Base-by-base conservation (phyloP, 1,284 basidiomycete species). In the Sporisorium scitamineum region DNA sequence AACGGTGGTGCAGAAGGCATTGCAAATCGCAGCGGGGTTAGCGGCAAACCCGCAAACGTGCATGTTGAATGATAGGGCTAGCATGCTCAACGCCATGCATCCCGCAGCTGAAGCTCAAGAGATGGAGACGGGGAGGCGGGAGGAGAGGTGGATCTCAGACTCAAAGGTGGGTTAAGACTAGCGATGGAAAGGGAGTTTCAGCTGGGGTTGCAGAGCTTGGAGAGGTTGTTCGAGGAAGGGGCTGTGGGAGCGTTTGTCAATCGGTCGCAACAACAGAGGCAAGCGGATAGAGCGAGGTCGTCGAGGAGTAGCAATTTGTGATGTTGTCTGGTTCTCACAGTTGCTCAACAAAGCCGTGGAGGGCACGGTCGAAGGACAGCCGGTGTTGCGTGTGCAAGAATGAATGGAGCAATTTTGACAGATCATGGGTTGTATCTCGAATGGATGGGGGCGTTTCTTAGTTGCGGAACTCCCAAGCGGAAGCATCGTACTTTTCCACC, bases 401-500 rank as follows among this genome's bases (percentile, higher is more conserved):
- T 31, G 48, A 7, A 20, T 16, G 14, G n/a, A 20, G 31, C 22
- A 18, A n/a, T 26, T 53, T n/a, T 20, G 5, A n/a, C 20, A 26
- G 5, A 20, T 42, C 11, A 20, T n/a, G 6, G 22, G 16, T 3
- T 42, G n/a, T 20, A 10, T 20, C 7, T 18, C 41, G 5, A 22
- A 31, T n/a, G 18, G 32, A 22, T 16, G 11, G 5, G 6, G 8
- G 52, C 31, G 14, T 0, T 45, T 37, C 37, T 50, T 62, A 75
- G 56, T 71, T 70, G 52, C 79, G 70, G 51, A 70, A 73, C 47
- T 74, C 54, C 85, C 85, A 86, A 4, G 79, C 52, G 26, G 66
- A 65, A 32, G 70, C 56, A 47, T 85, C 83, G 42, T 75, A 85
- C 37, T 85, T 81, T 55, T 85, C 84, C 10, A 86, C 82, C 13